These are phyloP conservation scores for Lyophyllum atratum DNA, from an alignment of 768 basidiomycete species.

Conservation along the genomic window DNA sequence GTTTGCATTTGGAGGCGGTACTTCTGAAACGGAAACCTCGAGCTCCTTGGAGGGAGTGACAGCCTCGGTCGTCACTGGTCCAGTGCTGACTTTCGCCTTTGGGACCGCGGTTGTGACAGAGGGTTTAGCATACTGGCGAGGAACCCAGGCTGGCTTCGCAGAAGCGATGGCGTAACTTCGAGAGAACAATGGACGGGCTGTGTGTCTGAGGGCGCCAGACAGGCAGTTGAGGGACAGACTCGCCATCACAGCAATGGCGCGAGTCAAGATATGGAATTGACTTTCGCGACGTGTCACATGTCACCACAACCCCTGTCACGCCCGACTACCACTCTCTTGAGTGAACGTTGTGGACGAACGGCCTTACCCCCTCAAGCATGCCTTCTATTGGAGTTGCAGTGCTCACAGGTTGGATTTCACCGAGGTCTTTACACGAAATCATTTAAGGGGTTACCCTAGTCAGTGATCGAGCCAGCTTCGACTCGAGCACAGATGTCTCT, in stretches of 20 bases:
- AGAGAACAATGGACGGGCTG: neutral
- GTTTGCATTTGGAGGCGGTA: slow-evolving; percentile 1
- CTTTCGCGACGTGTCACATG: slow-evolving; percentile 12
- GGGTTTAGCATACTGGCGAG: slow-evolving; percentile 5
- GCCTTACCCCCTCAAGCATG: slow-evolving; percentile 5
- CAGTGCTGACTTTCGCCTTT: slow-evolving; percentile 15
- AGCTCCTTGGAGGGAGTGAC: slow-evolving; percentile 5
- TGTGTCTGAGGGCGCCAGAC: slow-evolving; percentile 7
- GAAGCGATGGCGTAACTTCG: slow-evolving; percentile 5
- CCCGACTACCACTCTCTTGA: too few relatives aligned
- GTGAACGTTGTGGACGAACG: neutral
- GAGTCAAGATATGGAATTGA: neutral
- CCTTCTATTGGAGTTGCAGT: slow-evolving; percentile 28
- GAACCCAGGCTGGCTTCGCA: slow-evolving; percentile 7
- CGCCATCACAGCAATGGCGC: slow-evolving; percentile 18
- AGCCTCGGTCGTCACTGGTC: slow-evolving; percentile 1
- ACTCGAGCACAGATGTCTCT: slow-evolving; percentile 57
- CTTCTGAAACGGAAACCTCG: slow-evolving; percentile 12
- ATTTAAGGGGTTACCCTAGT: slow-evolving; percentile 39
- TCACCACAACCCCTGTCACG: neutral
- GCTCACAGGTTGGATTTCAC: slow-evolving; percentile 28
- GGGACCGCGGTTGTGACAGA: neutral
- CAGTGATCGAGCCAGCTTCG: slow-evolving; percentile 68
- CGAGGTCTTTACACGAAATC: neutral
- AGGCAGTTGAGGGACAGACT: slow-evolving; percentile 21